These are phyloP conservation scores for Melanogaster broomeanus DNA, from an alignment of 768 basidiomycete genomes.

Conservation along the genomic window DNA sequence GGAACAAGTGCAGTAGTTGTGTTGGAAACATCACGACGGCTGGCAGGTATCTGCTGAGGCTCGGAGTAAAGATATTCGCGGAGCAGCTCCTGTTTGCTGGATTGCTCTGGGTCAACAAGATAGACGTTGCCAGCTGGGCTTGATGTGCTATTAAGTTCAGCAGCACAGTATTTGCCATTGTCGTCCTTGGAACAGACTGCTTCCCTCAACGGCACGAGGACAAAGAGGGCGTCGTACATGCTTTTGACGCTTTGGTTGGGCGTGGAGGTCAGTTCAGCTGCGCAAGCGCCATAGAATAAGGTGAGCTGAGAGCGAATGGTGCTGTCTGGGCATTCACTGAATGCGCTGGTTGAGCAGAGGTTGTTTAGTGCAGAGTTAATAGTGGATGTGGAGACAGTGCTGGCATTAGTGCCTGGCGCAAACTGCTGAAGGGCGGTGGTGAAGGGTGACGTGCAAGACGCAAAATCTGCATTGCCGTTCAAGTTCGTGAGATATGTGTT, in stretches of 20 bases:
- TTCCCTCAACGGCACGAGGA: slow-evolving; percentile 58
- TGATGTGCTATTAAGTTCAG: slow-evolving; percentile 40
- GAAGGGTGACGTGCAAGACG: slow-evolving; percentile 63
- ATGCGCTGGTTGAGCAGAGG: slow-evolving; percentile 54
- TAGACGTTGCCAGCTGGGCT: slow-evolving; percentile 19
- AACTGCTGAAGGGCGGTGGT: slow-evolving; percentile 60
- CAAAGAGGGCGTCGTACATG: slow-evolving; percentile 82
- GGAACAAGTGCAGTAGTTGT: slow-evolving; percentile 40
- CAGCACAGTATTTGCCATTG: slow-evolving; percentile 67
- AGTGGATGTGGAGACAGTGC: slow-evolving; percentile 40
- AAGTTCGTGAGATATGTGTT: slow-evolving; percentile 57
- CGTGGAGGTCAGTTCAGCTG: slow-evolving; percentile 61
- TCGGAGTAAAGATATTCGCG: slow-evolving; percentile 26
- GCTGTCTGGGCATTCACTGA: slow-evolving; percentile 54
- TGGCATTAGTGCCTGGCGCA: slow-evolving; percentile 42
- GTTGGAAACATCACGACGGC: slow-evolving; percentile 28
- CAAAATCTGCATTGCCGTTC: slow-evolving; percentile 59
- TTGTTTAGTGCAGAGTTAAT: slow-evolving; percentile 52
- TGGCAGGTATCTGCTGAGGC: slow-evolving; percentile 5
- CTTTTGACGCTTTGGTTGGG: slow-evolving; percentile 51
- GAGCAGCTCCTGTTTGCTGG: slow-evolving; percentile 15
- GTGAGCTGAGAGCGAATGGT: slow-evolving; percentile 62
- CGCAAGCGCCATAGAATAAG: slow-evolving; percentile 72
- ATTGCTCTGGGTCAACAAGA: slow-evolving; percentile 5
- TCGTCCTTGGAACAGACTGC: slow-evolving; percentile 82